Base-by-base conservation (phyloP, 2,329 filamentous ascomycete species). In the Fusarium nematophilum region DNA sequence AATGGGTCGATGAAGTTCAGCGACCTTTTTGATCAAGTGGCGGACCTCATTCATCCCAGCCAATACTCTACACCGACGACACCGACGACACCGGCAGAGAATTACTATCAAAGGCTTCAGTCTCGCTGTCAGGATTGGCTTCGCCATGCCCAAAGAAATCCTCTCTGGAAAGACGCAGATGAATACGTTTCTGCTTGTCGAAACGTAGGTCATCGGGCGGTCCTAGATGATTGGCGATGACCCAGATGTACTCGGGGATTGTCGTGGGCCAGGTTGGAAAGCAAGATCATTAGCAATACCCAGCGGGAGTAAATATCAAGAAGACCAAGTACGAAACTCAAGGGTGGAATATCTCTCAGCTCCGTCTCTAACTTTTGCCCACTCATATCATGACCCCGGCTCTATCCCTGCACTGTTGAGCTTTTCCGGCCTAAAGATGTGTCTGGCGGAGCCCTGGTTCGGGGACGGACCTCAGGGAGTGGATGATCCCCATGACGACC, bases 221-320 rank as follows among this genome's bases (percentile, higher is more conserved):
- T 27, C 38, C 38, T 42, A 42, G 38, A 42, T 23, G 38, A 27
- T 42, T 42, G 38, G 38, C 38, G 38, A 27, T 42, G 25, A 42
- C 14, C 21, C 10, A 6, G 37, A 39, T 39, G 14, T 7, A 36
- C 33, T 9, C 33, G 33, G 14, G 33, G 33, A n/a, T 36, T 36
- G 33, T n/a, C 15, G 14, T 36, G 14, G 33, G 7, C 14, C 14
- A 36, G 33, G 14, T 36, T 36, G 7, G 33, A 36, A 36, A 36
- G 8, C 8, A 36, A 15, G 33, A 36, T n/a, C n/a, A 36, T 29
- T 29, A 29, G 27, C 8, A 29, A 8, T 29, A 29, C 13, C 13
- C 8, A 29, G 27, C n/a, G n/a, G n/a, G n/a, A 29, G 27, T 29
- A 29, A 13, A 29, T 13, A 13, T 8, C 27, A 13, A 29, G 27